Conservation (phyloP, 2,329 filamentous ascomycete species). For the Penicillium sp. region DNA sequence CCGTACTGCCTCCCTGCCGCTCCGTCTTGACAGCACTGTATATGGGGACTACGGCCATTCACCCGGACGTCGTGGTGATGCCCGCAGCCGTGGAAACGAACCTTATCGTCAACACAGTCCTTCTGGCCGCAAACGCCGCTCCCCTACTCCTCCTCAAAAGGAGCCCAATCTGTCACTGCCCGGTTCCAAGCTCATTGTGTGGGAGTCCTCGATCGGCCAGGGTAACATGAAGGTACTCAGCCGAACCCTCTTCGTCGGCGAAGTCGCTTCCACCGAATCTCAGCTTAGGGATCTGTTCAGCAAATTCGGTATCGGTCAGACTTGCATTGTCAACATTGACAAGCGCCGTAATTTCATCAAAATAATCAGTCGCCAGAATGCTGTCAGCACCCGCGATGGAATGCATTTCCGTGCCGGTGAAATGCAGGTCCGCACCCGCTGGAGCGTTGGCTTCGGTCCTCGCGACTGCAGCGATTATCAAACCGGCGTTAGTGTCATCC, state of each 20-base stretch:
- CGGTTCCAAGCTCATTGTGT: conserved; percentile 73
- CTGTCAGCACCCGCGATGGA: conserved; percentile 75
- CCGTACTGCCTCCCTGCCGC: conserved; percentile 61
- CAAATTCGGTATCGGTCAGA: conserved; percentile 84
- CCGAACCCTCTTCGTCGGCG: conserved; percentile 92
- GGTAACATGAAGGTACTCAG: conserved; percentile 89
- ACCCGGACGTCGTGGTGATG: conserved; percentile 58
- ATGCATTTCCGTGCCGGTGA: conserved; percentile 79
- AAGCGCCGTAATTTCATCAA: conserved; percentile 99
- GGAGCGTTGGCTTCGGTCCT: conserved; percentile 96
- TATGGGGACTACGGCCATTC: conserved; percentile 71
- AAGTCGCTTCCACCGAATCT: conserved; percentile 80
- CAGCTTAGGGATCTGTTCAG: conserved; percentile 80
- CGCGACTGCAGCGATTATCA: conserved; percentile 96
- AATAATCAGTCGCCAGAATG: conserved; percentile 88
- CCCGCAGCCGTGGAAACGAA: conserved; percentile 48
- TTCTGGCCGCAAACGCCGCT: conserved; percentile 64
- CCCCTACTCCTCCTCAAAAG: conserved; percentile 56
- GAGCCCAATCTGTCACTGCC: conserved; percentile 45
- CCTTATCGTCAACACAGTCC: conserved; percentile 89
- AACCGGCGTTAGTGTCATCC: conserved; percentile 88
- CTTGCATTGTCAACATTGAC: conserved; percentile 96
- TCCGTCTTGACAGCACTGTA: conserved; percentile 65
- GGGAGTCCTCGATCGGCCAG: conserved; percentile 69
- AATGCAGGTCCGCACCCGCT: conserved; percentile 79